Evolutionary conservation across 2,329 filamentous ascomycete species (phyloP).

Genomic region (Fusarium irregulare): DNA sequence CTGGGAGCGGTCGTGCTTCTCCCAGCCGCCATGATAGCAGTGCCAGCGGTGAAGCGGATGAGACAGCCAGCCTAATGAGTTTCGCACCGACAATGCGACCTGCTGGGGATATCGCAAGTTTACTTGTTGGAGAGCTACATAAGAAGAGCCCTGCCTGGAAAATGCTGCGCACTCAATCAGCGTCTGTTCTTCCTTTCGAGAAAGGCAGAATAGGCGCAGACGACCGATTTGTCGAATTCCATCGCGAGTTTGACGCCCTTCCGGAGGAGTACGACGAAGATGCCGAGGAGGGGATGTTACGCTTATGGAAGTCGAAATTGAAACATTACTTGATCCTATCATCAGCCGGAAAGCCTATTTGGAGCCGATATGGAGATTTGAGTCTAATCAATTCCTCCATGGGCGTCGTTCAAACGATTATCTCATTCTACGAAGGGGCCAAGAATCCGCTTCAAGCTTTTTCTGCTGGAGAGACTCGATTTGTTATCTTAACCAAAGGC

Average conservation of each 20-base stretch:
- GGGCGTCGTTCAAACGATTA: constrained; percentile 95
- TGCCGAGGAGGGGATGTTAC: constrained; percentile 68
- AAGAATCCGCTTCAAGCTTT: constrained; percentile 84
- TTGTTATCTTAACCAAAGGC: constrained; percentile 86
- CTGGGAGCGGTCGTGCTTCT: constrained; percentile 56
- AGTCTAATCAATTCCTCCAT: constrained; percentile 92
- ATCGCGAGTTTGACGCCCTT: constrained; percentile 81
- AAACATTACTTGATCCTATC: constrained; percentile 98
- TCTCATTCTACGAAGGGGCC: constrained; percentile 91
- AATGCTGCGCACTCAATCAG: constrained; percentile 71
- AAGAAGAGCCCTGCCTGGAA: constrained; percentile 76
- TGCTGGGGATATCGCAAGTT: constrained; percentile 80
- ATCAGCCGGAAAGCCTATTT: constrained; percentile 96
- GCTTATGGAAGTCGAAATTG: constrained; percentile 87
- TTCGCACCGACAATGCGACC: constrained; percentile 71
- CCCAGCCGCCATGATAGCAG: constrained; percentile 49
- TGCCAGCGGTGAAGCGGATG: constrained; percentile 64
- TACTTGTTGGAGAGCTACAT: constrained; percentile 78
- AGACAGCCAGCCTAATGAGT: constrained; percentile 74
- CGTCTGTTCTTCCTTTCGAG: constrained; percentile 71
- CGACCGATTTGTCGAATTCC: constrained; percentile 74
- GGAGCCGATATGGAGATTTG: constrained; percentile 92
- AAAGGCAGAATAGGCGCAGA: constrained; percentile 57
- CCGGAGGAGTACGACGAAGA: constrained; percentile 63
- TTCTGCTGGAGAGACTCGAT: constrained; percentile 85